Conservation (phyloP, 257 asterid species). For the Primulina eburnea region DNA sequence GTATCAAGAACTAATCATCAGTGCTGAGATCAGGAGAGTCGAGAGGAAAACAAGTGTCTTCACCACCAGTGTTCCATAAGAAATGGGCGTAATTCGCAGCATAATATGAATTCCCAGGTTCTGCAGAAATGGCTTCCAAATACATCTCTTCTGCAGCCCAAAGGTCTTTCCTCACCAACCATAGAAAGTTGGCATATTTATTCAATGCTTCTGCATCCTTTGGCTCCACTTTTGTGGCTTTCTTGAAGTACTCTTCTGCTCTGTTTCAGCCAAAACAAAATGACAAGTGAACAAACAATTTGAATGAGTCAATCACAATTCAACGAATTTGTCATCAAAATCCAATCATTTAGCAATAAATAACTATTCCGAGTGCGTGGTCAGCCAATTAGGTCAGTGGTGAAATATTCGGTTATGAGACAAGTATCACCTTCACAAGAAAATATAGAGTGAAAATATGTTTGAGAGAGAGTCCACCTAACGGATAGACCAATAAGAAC, state of each 20-base stretch:
- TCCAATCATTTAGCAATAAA: background rate
- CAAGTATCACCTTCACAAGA: conserved; percentile 3
- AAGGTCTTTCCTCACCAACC: conserved; percentile 73
- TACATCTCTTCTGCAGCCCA: conserved; percentile 88
- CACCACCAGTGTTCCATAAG: conserved; percentile 93
- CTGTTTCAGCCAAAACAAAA: conserved; percentile 39
- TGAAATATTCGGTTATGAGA: background rate
- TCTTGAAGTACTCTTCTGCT: conserved; percentile 91
- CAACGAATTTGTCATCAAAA: background rate
- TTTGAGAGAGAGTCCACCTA: background rate
- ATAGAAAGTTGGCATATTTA: conserved; percentile 87
- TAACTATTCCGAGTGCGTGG: background rate
- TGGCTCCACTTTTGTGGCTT: conserved; percentile 70
- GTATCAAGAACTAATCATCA: conserved; percentile 22
- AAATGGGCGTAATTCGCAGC: conserved; percentile 89
- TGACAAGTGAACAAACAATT: conserved; percentile 13
- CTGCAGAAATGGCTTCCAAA: conserved; percentile 70
- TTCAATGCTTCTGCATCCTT: conserved; percentile 85
- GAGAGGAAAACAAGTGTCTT: conserved; percentile 92
- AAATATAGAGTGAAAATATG: background rate
- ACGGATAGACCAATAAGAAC: background rate
- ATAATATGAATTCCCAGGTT: conserved; percentile 66
- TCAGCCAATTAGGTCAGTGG: background rate
- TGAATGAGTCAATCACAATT: background rate
- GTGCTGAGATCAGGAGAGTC: conserved; percentile 36